Base-by-base conservation (phyloP, 202 grass and related monocot species). In the Zizania palustris region DNA sequence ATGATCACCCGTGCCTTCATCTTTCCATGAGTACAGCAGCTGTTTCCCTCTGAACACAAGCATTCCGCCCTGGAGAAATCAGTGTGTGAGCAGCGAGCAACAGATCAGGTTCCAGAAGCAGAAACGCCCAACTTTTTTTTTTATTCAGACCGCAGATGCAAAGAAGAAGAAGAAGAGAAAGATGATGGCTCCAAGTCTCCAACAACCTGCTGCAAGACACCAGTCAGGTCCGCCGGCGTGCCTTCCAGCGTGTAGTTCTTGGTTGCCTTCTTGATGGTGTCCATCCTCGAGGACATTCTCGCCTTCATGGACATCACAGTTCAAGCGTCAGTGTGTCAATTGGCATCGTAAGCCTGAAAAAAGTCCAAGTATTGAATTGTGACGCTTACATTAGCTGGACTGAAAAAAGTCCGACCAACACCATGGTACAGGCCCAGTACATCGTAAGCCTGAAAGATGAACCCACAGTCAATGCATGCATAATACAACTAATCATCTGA, bases 1-100 rank as follows among this genome's bases (percentile, higher is more conserved):
- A 70, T 97, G 94, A 71, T 97, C 94, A 36, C 94, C 88, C 0
- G 94, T 93, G 21, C 85, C 91, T 90, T 97, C 80, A 57, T 93
- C 94, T 83, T 83, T 97, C 76, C 94, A 91, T 3, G 82, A 83
- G 67, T 97, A 93, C 16, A 93, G 11, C 82, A 92, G n/a, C 18
- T 93, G 69, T 76, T 92, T 92, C 7, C 91, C 94, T 75, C 56
- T 92, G 66, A 97, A 97, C 67, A 97, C 86, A 51, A 97, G 90
- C 84, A 93, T 90, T 9, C 94, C 94, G 21, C 94, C 94, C 91
- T 97, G 85, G n/a, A 73, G 36, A 63, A 9, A 81, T 36, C 51
- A 7, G 22, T 40, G 53, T 38, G 54, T 41, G 49, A 71, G 37
- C 50, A 64, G 81, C 45, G 49, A 8, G 21, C 28, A 33, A 22